Conservation (phyloP, 176 grass and related monocot species). For the Musa troglodytarum region DNA sequence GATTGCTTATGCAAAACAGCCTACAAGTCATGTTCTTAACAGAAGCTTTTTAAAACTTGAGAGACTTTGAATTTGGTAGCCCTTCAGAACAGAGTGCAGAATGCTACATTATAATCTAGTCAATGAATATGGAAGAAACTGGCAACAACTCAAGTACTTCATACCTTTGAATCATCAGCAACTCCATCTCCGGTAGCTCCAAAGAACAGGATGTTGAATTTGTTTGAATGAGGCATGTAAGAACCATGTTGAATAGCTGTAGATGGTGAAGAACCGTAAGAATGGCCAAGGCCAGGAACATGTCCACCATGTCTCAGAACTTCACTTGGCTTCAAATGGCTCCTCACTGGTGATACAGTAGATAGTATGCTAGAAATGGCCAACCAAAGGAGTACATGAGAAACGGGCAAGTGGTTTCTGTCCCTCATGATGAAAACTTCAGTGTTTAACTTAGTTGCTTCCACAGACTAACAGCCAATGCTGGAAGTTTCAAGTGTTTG, state of each 20-base stretch:
- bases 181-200: slow-evolving; percentile 47
- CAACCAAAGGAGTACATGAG: slow-evolving; percentile 10
- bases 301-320: neutral
- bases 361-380: neutral
- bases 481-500: neutral
- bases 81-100: too few relatives aligned
- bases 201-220: slow-evolving; percentile 42
- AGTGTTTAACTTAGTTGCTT: neutral
- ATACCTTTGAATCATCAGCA: slow-evolving; percentile 58
- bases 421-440: slow-evolving; percentile 10
- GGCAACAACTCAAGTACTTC: neutral
- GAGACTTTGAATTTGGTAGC: too few relatives aligned
- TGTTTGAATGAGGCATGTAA: slow-evolving; percentile 23
- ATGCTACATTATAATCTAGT: neutral
- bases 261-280: neutral
- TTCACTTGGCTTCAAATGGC: neutral
- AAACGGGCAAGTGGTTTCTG: slow-evolving; percentile 2
- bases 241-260: slow-evolving; percentile 24
- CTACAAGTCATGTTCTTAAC: neutral
- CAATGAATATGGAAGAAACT: neutral
- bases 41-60: neutral
- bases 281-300: neutral
- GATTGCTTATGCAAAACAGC: too few relatives aligned
- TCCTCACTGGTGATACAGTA: neutral
- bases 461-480: neutral